A percentile compares a stretch with the other conserved stretches of the same genome.
phyloP scores from a whole-genome alignment of 2,329 filamentous ascomycete genomes.

The Colletotrichum acutatum region DNA sequence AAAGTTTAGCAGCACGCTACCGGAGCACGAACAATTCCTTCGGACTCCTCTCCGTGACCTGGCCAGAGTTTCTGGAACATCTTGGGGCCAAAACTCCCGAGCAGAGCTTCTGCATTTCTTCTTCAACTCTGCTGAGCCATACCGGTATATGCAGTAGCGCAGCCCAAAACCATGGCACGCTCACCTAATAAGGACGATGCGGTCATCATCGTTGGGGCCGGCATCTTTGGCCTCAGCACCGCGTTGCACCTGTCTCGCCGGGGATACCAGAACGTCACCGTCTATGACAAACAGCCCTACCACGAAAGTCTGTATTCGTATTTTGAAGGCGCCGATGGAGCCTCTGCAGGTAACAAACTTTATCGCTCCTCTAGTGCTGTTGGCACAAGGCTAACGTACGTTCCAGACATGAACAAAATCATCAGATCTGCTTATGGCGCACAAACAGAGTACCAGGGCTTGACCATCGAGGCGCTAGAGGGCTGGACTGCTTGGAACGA shows the following conservation, averaged over 20 bases:
- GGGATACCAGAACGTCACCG: slow-evolving; percentile 58
- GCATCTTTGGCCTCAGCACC: slow-evolving; percentile 44
- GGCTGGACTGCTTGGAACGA: slow-evolving; percentile 58
- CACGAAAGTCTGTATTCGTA: slow-evolving; percentile 53
- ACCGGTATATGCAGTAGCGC: neutral
- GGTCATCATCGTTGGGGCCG: slow-evolving; percentile 43
- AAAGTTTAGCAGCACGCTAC: neutral
- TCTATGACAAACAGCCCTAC: slow-evolving; percentile 60
- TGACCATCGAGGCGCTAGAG: slow-evolving; percentile 54
- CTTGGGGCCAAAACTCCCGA: neutral
- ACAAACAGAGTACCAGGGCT: slow-evolving; percentile 57
- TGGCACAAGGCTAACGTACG: neutral
- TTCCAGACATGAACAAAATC: slow-evolving; percentile 55
- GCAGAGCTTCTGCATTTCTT: neutral
- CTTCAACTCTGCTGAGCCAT: neutral
- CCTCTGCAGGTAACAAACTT: slow-evolving; percentile 50
- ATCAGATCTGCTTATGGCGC: slow-evolving; percentile 54
- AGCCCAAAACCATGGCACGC: neutral
- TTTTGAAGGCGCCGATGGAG: slow-evolving; percentile 52
- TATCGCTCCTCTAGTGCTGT: neutral
- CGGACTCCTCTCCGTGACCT: neutral
- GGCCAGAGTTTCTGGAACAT: neutral
- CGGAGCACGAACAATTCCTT: neutral
- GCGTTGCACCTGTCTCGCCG: slow-evolving; percentile 44
- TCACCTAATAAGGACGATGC: slow-evolving; percentile 30